Evolutionary conservation across 805 yeast species (phyloP), one percentile per base, ranked within the genome.

Genomic region (Wickerhamomyces bisporus): DNA sequence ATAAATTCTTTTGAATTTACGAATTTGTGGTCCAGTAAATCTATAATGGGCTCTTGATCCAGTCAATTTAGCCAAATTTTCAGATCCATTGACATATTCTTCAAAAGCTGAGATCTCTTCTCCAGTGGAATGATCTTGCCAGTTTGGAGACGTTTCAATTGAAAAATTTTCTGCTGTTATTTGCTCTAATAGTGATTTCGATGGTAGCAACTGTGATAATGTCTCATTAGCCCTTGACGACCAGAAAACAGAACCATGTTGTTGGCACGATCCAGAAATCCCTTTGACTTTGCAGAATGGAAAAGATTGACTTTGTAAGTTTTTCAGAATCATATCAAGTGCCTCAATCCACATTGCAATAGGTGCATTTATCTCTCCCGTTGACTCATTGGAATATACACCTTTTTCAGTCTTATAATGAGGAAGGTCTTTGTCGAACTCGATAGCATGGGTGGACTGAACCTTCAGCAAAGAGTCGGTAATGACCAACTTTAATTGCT

Each of bases 91-190:
- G 10, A 73, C 73, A 2, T 65, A 65, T 1, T 57, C 55, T 52
- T 86, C 93, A 50, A 86, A 80, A 25, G 58, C 69, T 21, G 64
- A 53, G 39, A 85, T 68, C 56, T 88, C 95, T 16, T 67, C 61
- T 4, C 76, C 81, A 0, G 97, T 88, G 18, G 93, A 81, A 55
- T 86, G 95, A 54, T 88, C 96, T 60, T 88, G 97, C 97, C 97
- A 88, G 55, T 89, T 88, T 8, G 96, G 95, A 5, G 94, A 81
- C 29, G 68, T 68, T 6, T 70, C 65, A 48, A 78, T 70, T 2
- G 91, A 66, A 47, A 86, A 81, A 2, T 83, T 81, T 1, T 48
- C 48, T 3, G 68, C 68, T 16, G 51, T 48, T 27, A 84, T 50
- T 44, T 73, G 84, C 2, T 64, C 69, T 26, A 65, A 55, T 35